Base-by-base conservation (phyloP, 768 basidiomycete species). In the Russula vinacea region DNA sequence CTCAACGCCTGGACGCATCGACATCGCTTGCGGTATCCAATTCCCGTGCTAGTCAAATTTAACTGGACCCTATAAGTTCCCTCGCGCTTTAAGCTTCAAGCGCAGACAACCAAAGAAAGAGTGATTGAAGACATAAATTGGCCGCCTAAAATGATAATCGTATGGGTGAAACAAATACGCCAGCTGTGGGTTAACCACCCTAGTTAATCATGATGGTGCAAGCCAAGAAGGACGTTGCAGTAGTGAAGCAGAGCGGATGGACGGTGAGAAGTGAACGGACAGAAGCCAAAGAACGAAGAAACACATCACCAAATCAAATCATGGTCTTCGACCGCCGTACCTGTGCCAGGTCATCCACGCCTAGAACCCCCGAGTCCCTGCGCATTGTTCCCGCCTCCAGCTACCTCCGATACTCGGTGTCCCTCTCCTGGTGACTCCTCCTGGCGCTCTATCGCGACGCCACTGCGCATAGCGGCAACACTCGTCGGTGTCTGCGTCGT, bases 371-470 rank as follows among this genome's bases (percentile, higher is more conserved):
- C 39, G 61, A 29, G 66, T 67, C 60, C 47, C 42, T 37, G 22
- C 66, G 61, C 44, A 29, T 5, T 5, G 29, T 29, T 2, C 29
- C 42, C 17, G 22, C 19, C 42, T 44, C 14, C 10, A 40, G 22
- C 5, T 13, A 13, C n/a, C n/a, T 11, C 17, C 45, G 9, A n/a
- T n/a, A 45, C 9, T 22, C 35, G 17, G 11, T 17, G 59, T 10
- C 8, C 9, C 13, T 1, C 29, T 24, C 9, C 17, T 35, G 6
- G 22, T 13, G n/a, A 24, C 22, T 22, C 51, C 3, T 44, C 52
- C 17, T 14, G 44, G 53, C 67, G 29, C 2, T 5, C 66, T 22
- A 57, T 45, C 32, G 42, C 45, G 62, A 67, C 42, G 56, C 68
- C 67, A 33, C 16, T 22, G 13, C 66, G 59, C 16, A 58, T 39